Evolutionary conservation across 257 asterid species (phyloP).

Genomic region (Salvia rosmarinus): DNA sequence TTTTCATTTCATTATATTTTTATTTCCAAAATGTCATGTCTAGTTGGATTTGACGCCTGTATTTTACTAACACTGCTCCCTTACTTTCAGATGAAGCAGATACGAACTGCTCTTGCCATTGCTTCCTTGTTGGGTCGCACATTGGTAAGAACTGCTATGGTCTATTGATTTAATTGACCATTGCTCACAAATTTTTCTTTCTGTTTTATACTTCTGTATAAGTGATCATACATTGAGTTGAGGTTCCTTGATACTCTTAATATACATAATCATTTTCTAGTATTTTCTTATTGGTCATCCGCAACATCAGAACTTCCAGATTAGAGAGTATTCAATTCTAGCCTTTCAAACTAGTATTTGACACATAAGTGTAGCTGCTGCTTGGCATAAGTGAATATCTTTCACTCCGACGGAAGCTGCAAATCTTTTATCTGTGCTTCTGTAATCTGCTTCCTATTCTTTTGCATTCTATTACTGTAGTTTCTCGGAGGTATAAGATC

Average conservation of each 20-base stretch:
- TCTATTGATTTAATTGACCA: not conserved
- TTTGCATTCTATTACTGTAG: too few species aligned
- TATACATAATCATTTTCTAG: not conserved
- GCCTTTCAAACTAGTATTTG: not conserved
- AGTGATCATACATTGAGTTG: conserved; percentile 9
- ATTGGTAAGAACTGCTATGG: conserved; percentile 61
- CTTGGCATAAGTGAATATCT: too few species aligned
- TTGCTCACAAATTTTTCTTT: too few species aligned
- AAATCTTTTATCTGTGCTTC: too few species aligned
- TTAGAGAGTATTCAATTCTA: not conserved
- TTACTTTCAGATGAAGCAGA: conserved; percentile 80
- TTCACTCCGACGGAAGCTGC: too few species aligned
- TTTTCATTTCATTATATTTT: conserved; percentile 12
- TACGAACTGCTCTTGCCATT: conserved; percentile 93
- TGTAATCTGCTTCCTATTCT: too few species aligned
- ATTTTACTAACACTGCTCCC: conserved; percentile 32
- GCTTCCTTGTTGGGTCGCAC: conserved; percentile 90
- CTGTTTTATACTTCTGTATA: conserved; percentile 3
- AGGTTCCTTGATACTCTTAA: not conserved
- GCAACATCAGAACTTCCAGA: not conserved
- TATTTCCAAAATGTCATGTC: not conserved
- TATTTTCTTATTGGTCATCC: not conserved
- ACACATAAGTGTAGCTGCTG: not conserved
- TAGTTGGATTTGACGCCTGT: conserved; percentile 17
- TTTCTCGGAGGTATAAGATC: too few species aligned